These are phyloP conservation scores for Cystobasidium tubakii DNA, from an alignment of 768 basidiomycete species.

Conservation along the genomic window DNA sequence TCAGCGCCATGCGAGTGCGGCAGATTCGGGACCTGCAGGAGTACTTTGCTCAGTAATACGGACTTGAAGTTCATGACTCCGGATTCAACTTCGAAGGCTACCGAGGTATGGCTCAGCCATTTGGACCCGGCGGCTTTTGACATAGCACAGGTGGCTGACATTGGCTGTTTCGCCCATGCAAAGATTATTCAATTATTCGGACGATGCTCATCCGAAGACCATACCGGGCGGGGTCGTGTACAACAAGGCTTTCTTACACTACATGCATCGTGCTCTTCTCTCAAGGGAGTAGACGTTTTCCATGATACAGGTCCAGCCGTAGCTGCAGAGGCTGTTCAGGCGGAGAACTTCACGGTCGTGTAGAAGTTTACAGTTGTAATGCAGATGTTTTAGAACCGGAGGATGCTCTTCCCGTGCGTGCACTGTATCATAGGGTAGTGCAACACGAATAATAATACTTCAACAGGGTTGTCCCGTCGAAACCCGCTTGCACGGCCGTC, in stretches of 20 bases:
- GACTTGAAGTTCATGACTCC: constrained; percentile 40
- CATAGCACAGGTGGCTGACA: background rate
- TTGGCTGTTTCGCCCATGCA: background rate
- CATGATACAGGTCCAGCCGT: no score
- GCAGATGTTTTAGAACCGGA: background rate
- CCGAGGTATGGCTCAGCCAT: constrained; percentile 40
- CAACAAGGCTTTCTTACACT: constrained; percentile 13
- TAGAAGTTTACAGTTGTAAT: no score
- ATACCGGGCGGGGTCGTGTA: constrained; percentile 4
- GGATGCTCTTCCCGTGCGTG: background rate
- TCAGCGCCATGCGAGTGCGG: constrained; percentile 43
- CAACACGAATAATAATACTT: background rate
- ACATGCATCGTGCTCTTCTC: background rate
- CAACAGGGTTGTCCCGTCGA: background rate
- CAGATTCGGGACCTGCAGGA: constrained; percentile 45
- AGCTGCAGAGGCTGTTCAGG: no score
- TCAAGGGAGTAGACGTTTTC: background rate
- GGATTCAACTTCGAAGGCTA: constrained; percentile 45
- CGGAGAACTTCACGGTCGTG: no score
- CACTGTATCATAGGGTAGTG: background rate
- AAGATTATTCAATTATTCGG: constrained; percentile 1
- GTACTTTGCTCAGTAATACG: constrained; percentile 40
- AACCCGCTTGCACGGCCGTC: background rate
- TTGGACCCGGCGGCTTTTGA: background rate
- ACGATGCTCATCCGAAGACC: constrained; percentile 10